Evolutionary conservation across 768 basidiomycete genomes (phyloP), one percentile per base, ranked within the genome.

Genomic region (Suillus tomentosus): DNA sequence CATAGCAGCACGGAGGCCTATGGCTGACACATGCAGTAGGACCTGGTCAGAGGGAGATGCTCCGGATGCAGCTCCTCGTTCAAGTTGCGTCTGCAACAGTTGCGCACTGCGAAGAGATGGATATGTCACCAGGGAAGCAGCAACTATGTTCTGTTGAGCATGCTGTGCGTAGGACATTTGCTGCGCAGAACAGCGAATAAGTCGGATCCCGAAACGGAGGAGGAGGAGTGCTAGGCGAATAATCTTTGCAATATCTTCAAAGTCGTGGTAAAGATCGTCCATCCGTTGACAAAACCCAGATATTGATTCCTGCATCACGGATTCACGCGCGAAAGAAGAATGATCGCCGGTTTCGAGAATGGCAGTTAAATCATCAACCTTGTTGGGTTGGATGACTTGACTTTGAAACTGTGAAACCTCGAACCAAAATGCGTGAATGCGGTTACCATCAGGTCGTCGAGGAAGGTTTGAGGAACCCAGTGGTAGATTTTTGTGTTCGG

Each of bases 301-400:
- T 54, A 96, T 84, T 3, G 94, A 91, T 50, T 89, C 85, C 72
- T 97, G 95, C 34, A 92, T 72, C 47, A 92, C 87, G 51, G 82
- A 77, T 76, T 95, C 94, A 22, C 87, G 86, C 43, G 80, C 74
- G 6, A 69, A 50, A 22, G 83, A 82, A 62, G 78, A 75, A 5
- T 72, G 50, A 8, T 82, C 78, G 22, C 76, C 71, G 7, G 70
- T 67, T 60, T 74, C 67, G n/a, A 87, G 73, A 14, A 73, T 70
- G 24, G 62, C 59, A 0, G 80, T 65, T 15, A 96, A 77, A 13
- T 80, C 72, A 48, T 82, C 76, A 11, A 91, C 71, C 71, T 86
- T 88, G 5, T 77, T 59, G 3, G 79, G 62, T 3, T 79, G 71
- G 31, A 87, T 68, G 65, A 89, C 76, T 62, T 90, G 90, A 13